phyloP scores from a whole-genome alignment of 139 green algal species.

The Nannochloris sp. region DNA sequence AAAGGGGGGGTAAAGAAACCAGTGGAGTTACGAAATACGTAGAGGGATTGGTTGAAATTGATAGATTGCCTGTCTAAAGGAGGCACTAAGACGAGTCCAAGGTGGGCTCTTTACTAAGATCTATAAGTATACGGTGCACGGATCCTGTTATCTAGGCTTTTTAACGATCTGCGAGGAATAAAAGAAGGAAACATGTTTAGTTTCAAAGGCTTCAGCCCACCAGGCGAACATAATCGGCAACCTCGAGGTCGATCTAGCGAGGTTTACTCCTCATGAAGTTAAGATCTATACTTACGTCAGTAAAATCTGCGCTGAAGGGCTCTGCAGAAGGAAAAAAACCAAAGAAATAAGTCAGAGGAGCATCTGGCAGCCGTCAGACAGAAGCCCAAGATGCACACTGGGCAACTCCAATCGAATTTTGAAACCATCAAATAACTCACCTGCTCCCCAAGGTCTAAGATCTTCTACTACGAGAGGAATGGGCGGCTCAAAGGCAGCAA shows the following conservation, averaged over 20 bases:
- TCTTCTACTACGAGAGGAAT: conserved; percentile 25
- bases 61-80: no score
- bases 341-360: background rate
- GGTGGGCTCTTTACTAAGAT: background rate
- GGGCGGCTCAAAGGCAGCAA: conserved; percentile 18
- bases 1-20: background rate
- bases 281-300: conserved; percentile 1
- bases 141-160: conserved; percentile 44
- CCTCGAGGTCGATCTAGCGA: no score
- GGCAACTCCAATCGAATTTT: no score
- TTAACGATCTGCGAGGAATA: conserved; percentile 39
- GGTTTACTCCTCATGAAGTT: no score
- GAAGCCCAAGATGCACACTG: no score
- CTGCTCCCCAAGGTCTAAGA: conserved; percentile 18
- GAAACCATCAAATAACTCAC: conserved; percentile 13
- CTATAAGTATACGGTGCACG: background rate
- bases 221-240: background rate
- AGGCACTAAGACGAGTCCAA: no score
- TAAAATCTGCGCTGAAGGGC: conserved; percentile 1
- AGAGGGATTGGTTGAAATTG: no score
- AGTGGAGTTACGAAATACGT: background rate
- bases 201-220: background rate
- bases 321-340: background rate
- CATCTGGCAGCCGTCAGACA: no score
- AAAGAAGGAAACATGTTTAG: background rate